These are phyloP conservation scores for Rheum nobile DNA, from an alignment of 148 eudicot genomes.

Conservation along the genomic window DNA sequence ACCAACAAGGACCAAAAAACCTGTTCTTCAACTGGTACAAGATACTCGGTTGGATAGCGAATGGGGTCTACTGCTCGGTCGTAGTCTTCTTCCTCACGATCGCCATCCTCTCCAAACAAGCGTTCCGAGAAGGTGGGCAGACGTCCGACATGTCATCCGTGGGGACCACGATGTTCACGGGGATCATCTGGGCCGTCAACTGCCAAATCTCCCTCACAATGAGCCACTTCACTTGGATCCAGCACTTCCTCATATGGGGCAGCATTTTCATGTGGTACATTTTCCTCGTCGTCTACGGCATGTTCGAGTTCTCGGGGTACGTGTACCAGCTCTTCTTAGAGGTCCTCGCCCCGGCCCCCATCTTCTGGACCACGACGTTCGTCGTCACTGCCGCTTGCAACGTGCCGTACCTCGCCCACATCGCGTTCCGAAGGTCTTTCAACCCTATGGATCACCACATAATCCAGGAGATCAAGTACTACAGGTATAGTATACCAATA, in stretches of 20 bases:
- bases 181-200: slow-evolving; percentile 76
- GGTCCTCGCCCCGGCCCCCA: slow-evolving; percentile 68
- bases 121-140: slow-evolving; percentile 54
- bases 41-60: slow-evolving; percentile 83
- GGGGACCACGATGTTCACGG: slow-evolving; percentile 81
- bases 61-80: slow-evolving; percentile 66
- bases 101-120: slow-evolving; percentile 53
- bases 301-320: slow-evolving; percentile 27
- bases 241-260: slow-evolving; percentile 74
- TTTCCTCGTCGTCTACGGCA: slow-evolving; percentile 52
- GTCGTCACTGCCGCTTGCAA: slow-evolving; percentile 46
- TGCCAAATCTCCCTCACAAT: slow-evolving; percentile 78
- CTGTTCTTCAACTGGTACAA: slow-evolving; percentile 79
- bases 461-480: slow-evolving; percentile 80
- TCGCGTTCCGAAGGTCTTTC: slow-evolving; percentile 50
- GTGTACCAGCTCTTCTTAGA: slow-evolving; percentile 44
- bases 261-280: slow-evolving; percentile 66
- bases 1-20: slow-evolving; percentile 88
- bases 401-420: slow-evolving; percentile 62
- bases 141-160: slow-evolving; percentile 60
- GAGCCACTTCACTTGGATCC: slow-evolving; percentile 95
- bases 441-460: slow-evolving; percentile 81
- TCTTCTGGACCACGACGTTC: slow-evolving; percentile 61
- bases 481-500: slow-evolving; percentile 3
- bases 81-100: slow-evolving; percentile 64